phyloP scores from a whole-genome alignment of 345 rosid genomes.

The Euphorbia pulcherrima region DNA sequence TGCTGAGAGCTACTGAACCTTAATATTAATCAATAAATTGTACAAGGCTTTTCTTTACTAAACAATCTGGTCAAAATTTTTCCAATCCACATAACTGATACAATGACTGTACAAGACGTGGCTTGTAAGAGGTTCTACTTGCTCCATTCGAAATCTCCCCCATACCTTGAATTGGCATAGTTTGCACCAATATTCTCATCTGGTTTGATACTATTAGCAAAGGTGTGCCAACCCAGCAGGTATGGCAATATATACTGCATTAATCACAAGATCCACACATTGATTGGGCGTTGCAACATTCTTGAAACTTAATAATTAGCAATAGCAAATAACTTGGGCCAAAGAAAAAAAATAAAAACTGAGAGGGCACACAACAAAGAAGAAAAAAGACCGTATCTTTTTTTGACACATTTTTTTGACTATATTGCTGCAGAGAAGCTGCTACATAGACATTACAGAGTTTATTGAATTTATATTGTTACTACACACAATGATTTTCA shows the following conservation, averaged over 20 bases:
- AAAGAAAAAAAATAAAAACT: not conserved
- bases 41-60: not conserved
- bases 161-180: constrained; percentile 51
- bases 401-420: too few relatives aligned
- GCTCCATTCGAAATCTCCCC: constrained; percentile 80
- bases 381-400: not conserved
- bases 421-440: too few relatives aligned
- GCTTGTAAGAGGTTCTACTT: constrained; percentile 30
- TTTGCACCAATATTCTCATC: constrained; percentile 41
- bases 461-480: not conserved
- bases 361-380: not conserved
- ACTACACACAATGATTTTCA: not conserved
- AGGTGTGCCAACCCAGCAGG: constrained; percentile 82
- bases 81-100: not conserved
- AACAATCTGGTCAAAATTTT: constrained; percentile 5
- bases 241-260: constrained; percentile 75
- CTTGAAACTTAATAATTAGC: not conserved
- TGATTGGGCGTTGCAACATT: not conserved
- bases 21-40: not conserved
- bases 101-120: not conserved
- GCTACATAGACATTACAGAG: too few relatives aligned
- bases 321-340: not conserved
- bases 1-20: not conserved
- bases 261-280: not conserved
- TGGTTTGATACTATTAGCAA: constrained; percentile 50